Percentiles rank a stretch among this genome's conserved stretches.
phyloP scores from a whole-genome alignment of 768 basidiomycete genomes.

The Lentinula boryana region DNA sequence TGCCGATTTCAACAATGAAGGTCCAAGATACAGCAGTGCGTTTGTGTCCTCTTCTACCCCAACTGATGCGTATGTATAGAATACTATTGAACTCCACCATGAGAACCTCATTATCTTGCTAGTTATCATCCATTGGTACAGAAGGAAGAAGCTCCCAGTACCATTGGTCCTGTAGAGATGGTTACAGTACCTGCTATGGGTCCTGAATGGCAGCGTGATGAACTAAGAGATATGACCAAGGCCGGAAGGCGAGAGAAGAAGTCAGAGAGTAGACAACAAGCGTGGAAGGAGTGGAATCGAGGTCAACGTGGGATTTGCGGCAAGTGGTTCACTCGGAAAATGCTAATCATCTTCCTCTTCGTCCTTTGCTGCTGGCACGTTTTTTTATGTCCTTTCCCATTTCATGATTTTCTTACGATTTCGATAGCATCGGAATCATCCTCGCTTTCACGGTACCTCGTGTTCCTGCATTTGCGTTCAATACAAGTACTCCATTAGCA shows the following conservation, averaged over 20 bases:
- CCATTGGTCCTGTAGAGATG: conserved; percentile 63
- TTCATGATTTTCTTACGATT: background rate
- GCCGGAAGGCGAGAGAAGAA: conserved; percentile 61
- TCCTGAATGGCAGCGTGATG: conserved; percentile 80
- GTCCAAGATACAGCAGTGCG: conserved; percentile 68
- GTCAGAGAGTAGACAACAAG: conserved; percentile 42
- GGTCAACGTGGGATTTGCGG: conserved; percentile 80
- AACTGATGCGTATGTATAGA: conserved; percentile 38
- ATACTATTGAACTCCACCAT: background rate
- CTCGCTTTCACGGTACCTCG: conserved; percentile 81
- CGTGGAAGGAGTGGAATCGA: conserved; percentile 74
- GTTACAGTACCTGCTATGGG: conserved; percentile 91
- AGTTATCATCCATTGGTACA: conserved; percentile 41
- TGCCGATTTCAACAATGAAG: conserved; percentile 85
- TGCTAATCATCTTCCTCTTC: conserved; percentile 66
- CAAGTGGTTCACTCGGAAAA: conserved; percentile 66
- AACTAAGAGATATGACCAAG: conserved; percentile 74
- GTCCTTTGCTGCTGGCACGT: conserved; percentile 35
- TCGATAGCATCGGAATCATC: conserved; percentile 53
- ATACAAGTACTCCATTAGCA: conserved; percentile 47
- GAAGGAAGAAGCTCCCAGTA: conserved; percentile 27
- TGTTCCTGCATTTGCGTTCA: conserved; percentile 68
- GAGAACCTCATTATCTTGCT: background rate
- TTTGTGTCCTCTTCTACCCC: conserved; percentile 37
- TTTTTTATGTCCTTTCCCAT: background rate